Conservation (phyloP, 2,329 filamentous ascomycete species). For the Fonsecaea pugnacius region DNA sequence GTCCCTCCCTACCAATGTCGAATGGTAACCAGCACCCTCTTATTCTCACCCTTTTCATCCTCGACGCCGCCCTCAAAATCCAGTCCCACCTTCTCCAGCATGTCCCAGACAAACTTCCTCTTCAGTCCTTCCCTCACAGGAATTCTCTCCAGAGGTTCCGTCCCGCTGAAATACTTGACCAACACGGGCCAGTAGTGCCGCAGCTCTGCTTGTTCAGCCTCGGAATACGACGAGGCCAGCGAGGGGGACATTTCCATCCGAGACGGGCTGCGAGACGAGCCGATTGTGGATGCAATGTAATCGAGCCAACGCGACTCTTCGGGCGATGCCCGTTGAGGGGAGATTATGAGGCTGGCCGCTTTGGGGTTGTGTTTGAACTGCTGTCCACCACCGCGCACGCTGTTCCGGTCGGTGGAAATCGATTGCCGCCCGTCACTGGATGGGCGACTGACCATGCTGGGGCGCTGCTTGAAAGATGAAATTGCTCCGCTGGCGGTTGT, state of each 20-base stretch:
- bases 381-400: slow-evolving; percentile 18
- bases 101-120: slow-evolving; percentile 66
- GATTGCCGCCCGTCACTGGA: slow-evolving; percentile 34
- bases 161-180: slow-evolving; percentile 85
- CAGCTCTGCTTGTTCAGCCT: slow-evolving; percentile 46
- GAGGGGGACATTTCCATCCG: slow-evolving; percentile 36
- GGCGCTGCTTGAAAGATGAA: slow-evolving; percentile 29
- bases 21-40: slow-evolving; percentile 32
- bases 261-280: slow-evolving; percentile 40
- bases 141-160: slow-evolving; percentile 81
- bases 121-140: slow-evolving; percentile 84
- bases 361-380: slow-evolving; percentile 32
- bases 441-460: slow-evolving; percentile 32
- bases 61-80: slow-evolving; percentile 32
- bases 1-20: slow-evolving; percentile 31
- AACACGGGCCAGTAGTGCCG: slow-evolving; percentile 73
- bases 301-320: slow-evolving; percentile 74
- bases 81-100: slow-evolving; percentile 68
- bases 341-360: slow-evolving; percentile 63
- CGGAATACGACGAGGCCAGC: slow-evolving; percentile 11
- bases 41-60: slow-evolving; percentile 32
- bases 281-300: slow-evolving; percentile 44
- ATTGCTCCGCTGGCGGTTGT: slow-evolving; percentile 14
- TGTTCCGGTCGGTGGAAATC: slow-evolving; percentile 32
- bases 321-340: slow-evolving; percentile 77